Percentiles rank a stretch among this genome's conserved stretches.
These are phyloP conservation scores for Beta corolliflora DNA, from an alignment of 179 eudicot genomes.

Conservation along the genomic window DNA sequence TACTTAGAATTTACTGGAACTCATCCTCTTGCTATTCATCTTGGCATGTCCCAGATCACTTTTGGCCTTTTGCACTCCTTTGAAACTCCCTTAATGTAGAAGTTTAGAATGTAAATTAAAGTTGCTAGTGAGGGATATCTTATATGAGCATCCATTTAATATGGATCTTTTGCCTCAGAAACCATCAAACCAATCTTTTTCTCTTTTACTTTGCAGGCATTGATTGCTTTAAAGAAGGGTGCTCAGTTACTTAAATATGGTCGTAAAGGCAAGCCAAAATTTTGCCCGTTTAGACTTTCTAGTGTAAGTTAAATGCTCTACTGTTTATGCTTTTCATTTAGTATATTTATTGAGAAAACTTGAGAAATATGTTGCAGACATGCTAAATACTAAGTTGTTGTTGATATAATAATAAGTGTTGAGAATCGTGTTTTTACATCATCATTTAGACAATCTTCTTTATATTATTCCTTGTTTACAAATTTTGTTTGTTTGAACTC, in stretches of 20 bases:
- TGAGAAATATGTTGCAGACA: not conserved
- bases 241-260: slow-evolving; percentile 95
- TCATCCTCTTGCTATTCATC: not conserved
- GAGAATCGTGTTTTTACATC: not conserved
- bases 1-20: not conserved
- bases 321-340: slow-evolving; percentile 2
- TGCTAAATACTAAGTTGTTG: not conserved
- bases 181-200: not conserved
- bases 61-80: not conserved
- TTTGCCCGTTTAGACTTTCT: slow-evolving; percentile 92
- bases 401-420: not conserved
- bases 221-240: slow-evolving; percentile 93
- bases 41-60: not conserved
- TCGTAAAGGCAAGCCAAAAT: slow-evolving; percentile 95
- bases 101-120: not conserved
- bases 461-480: not conserved
- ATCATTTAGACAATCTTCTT: not conserved
- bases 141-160: not conserved
- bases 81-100: not conserved
- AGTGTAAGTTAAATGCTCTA: slow-evolving; percentile 53
- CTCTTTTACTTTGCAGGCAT: slow-evolving; percentile 53
- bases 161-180: not conserved
- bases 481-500: not conserved
- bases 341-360: too few species aligned
- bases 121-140: not conserved